Conservation (phyloP, 345 rosid species). For the Aquilaria malaccensis region DNA sequence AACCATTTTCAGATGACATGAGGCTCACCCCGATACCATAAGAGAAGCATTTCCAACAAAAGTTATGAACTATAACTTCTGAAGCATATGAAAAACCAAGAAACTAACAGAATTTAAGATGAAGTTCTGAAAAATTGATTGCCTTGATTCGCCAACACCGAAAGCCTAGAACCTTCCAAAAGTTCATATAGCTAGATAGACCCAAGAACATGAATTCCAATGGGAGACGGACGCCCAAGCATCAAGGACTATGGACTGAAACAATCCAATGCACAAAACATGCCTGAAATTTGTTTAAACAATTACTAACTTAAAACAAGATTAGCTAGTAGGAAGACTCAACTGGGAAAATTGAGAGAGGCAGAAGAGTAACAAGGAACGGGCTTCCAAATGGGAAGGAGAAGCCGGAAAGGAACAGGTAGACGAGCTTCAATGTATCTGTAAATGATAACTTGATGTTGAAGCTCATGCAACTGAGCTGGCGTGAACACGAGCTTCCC, state of each 20-base stretch:
- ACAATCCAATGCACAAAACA: background rate
- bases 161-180: too few relatives aligned
- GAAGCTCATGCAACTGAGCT: slow-evolving; percentile 47
- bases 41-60: too few relatives aligned
- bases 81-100: too few relatives aligned
- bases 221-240: too few relatives aligned
- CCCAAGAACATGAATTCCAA: too few relatives aligned
- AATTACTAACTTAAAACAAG: background rate
- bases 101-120: background rate
- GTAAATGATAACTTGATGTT: slow-evolving; percentile 38
- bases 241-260: too few relatives aligned
- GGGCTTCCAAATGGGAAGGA: slow-evolving; percentile 37
- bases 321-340: slow-evolving; percentile 3
- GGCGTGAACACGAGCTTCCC: slow-evolving; percentile 25
- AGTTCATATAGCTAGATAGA: too few relatives aligned
- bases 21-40: too few relatives aligned
- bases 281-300: background rate
- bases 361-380: slow-evolving; percentile 22
- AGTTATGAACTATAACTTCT: too few relatives aligned
- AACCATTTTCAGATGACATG: background rate
- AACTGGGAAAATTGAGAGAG: slow-evolving; percentile 15
- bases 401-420: slow-evolving; percentile 42
- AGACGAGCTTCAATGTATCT: slow-evolving; percentile 41
- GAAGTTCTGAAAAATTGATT: background rate
- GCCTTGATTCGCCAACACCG: too few relatives aligned